Evolutionary conservation across 495 filamentous ascomycete species (phyloP).

Genomic region (Penicillium dipodomyicola): DNA sequence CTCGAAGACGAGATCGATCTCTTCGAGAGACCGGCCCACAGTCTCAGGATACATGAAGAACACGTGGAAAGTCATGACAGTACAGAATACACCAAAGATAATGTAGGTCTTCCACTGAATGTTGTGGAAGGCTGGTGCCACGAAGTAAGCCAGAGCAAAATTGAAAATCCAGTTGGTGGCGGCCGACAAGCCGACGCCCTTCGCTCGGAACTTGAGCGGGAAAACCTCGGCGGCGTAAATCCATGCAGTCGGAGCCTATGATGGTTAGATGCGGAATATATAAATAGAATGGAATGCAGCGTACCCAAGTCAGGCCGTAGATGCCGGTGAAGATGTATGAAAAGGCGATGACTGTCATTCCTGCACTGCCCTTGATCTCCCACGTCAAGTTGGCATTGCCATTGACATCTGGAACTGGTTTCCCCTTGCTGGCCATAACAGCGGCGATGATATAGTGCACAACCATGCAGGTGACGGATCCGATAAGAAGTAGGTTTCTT

Average conservation of each 20-base stretch:
- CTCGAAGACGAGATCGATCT: conserved; percentile 53
- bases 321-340: conserved; percentile 76
- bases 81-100: conserved; percentile 70
- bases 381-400: conserved; percentile 68
- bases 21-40: conserved; percentile 66
- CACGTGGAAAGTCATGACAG: conserved; percentile 59
- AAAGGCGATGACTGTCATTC: conserved; percentile 71
- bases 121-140: conserved; percentile 67
- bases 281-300: not conserved
- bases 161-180: conserved; percentile 77
- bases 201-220: conserved; percentile 70
- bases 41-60: conserved; percentile 74
- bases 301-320: conserved; percentile 65
- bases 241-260: conserved; percentile 65
- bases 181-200: conserved; percentile 64
- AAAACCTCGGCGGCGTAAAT: conserved; percentile 76
- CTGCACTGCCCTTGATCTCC: conserved; percentile 56
- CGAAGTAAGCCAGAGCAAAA: conserved; percentile 69
- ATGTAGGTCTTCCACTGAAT: conserved; percentile 72
- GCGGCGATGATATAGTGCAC: conserved; percentile 64
- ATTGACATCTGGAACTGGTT: conserved; percentile 55
- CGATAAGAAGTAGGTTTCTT: conserved; percentile 64
- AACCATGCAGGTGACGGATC: conserved; percentile 65
- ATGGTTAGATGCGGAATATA: not conserved
- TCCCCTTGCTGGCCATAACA: conserved; percentile 47